Percentiles rank a stretch among this genome's conserved stretches.
Conservation (phyloP, 1,284 basidiomycete genomes). For the Ceratobasidium sp. region DNA sequence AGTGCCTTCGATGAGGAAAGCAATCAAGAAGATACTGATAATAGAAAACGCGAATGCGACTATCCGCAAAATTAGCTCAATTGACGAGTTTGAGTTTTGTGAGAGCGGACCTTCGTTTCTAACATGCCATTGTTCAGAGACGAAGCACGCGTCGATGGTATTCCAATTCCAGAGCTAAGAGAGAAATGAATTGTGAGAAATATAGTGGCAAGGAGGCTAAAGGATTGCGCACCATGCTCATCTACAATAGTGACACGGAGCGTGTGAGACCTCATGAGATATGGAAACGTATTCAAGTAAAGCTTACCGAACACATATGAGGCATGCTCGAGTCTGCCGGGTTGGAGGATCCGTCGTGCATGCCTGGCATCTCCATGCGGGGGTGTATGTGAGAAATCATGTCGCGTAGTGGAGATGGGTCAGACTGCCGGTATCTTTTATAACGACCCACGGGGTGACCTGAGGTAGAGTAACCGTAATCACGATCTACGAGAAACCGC, state of each 20-base stretch:
- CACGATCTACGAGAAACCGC: too few relatives aligned
- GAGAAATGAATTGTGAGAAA: background rate
- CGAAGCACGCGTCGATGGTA: slow-evolving; percentile 31
- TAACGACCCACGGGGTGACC: too few relatives aligned
- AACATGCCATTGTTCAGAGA: slow-evolving; percentile 39
- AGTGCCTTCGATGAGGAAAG: slow-evolving; percentile 7
- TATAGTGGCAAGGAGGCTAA: background rate
- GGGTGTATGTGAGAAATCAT: background rate
- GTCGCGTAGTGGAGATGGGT: background rate
- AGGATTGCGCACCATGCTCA: slow-evolving; percentile 28
- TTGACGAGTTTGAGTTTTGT: background rate
- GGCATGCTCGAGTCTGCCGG: background rate
- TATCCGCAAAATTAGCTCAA: slow-evolving; percentile 29
- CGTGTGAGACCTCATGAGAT: background rate
- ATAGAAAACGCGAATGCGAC: slow-evolving; percentile 41
- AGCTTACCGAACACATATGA: slow-evolving; percentile 23
- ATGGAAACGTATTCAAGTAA: background rate
- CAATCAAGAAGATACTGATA: slow-evolving; percentile 32
- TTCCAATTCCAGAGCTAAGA: slow-evolving; percentile 40
- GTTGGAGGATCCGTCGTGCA: slow-evolving; percentile 1
- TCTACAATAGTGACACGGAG: background rate
- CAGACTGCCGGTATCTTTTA: too few relatives aligned
- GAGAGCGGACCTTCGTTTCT: slow-evolving; percentile 13
- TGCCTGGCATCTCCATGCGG: background rate
- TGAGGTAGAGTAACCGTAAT: background rate